These are phyloP conservation scores for Ogataea glucozyma DNA, from an alignment of 805 yeast species.

Conservation along the genomic window DNA sequence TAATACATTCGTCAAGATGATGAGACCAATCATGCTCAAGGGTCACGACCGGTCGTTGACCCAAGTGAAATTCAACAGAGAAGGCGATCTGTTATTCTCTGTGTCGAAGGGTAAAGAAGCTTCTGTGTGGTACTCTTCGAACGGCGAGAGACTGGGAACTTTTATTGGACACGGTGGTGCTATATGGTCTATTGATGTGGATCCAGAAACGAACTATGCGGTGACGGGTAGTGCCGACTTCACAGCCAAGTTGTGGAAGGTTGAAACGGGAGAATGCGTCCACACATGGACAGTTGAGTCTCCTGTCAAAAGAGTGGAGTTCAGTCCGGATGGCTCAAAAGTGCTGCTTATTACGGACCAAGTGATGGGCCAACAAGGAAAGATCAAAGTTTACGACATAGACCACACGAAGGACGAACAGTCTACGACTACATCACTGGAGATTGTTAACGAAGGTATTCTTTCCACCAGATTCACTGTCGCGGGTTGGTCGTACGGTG, in stretches of 20 bases:
- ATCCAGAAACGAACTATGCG: constrained; percentile 62
- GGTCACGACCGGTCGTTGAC: constrained; percentile 98
- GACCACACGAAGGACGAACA: constrained; percentile 47
- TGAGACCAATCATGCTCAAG: constrained; percentile 74
- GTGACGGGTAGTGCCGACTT: constrained; percentile 93
- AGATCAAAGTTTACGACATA: constrained; percentile 67
- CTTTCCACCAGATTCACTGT: constrained; percentile 59
- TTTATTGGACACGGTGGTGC: constrained; percentile 89
- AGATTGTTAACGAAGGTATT: constrained; percentile 55
- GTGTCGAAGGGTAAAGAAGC: constrained; percentile 90
- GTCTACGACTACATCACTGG: constrained; percentile 55
- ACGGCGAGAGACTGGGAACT: constrained; percentile 97
- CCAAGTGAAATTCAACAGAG: constrained; percentile 91
- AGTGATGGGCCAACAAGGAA: constrained; percentile 87
- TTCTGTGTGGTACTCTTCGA: constrained; percentile 89
- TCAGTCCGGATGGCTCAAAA: constrained; percentile 68
- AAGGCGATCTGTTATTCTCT: constrained; percentile 91
- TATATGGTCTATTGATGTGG: constrained; percentile 91
- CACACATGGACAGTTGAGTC: constrained; percentile 73
- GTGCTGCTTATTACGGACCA: constrained; percentile 82
- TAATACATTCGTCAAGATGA: constrained; percentile 30
- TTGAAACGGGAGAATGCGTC: constrained; percentile 72
- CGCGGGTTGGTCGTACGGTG: constrained; percentile 85
- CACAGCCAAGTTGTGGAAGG: constrained; percentile 81
- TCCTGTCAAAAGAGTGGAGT: constrained; percentile 90